Base-by-base conservation (phyloP, 768 basidiomycete genomes). In the Leccinellum rugosiceps region DNA sequence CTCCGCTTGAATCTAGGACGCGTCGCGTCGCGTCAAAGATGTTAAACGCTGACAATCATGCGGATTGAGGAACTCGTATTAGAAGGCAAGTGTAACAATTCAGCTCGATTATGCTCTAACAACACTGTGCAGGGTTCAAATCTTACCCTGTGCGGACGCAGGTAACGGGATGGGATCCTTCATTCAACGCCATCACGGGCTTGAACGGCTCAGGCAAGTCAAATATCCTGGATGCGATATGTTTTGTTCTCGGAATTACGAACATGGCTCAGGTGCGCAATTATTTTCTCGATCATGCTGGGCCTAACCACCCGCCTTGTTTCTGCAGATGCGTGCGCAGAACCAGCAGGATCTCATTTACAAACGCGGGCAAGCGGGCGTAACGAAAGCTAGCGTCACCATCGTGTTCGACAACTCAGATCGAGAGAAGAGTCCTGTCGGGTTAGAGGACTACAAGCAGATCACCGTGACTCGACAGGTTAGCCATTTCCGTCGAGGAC, bases 391-490 rank as follows among this genome's bases (percentile, higher is more conserved):
- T 4, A 95, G 92, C 61, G 97, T 99, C 3, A 98, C 97, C 30
- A 94, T 98, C 66, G 95, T 99, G 2, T 99, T 99, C 67, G 94
- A 98, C 80, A 99, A 99, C 72, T 91, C 94, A 1, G 95, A 98
- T 71, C 80, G 84, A 11, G 79, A 81, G 21, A 92, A 83, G 57
- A 91, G 90, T 63, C 97, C 95, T 0, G 80, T 86, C 1, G 95
- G 94, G 2, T 82, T 88, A 34, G 87, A 92, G 68, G 80, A 87
- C 35, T 84, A 76, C 56, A 83, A 86, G 52, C 94, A 98, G 72
- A 94, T 99, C 65, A 98, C 97, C 0, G 94, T 99, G 15, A 99
- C 95, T 32, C 88, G 97, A 58, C 95, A 97, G 80, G 93, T 92
- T 19, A 48, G 82, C 68, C 38, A 17, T n/a, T 41, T 43, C 0